phyloP scores from a whole-genome alignment of 805 yeast species.

The Kodamaea leandrae region DNA sequence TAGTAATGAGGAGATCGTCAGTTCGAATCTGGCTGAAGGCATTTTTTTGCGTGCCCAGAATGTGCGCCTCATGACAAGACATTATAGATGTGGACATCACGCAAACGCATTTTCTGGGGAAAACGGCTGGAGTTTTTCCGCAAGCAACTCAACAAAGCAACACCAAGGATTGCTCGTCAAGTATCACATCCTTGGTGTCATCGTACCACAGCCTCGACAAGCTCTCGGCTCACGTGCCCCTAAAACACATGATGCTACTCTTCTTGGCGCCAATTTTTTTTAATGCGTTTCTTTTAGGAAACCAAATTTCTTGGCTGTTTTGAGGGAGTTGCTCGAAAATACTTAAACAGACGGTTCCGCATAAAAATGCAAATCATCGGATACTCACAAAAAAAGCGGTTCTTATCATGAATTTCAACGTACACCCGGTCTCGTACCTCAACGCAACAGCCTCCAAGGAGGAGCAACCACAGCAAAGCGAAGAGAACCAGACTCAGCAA shows the following conservation, averaged over 20 bases:
- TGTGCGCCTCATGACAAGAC: not conserved
- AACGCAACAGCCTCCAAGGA: constrained; percentile 27
- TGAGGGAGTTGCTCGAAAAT: constrained; percentile 1
- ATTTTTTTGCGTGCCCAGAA: constrained; percentile 1
- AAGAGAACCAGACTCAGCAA: not conserved
- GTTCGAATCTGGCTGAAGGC: constrained; percentile 6
- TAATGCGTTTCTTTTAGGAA: constrained; percentile 6
- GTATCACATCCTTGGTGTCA: not conserved
- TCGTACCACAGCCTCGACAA: not conserved
- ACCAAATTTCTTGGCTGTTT: constrained; percentile 8
- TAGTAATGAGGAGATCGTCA: constrained; percentile 6
- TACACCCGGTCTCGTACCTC: constrained; percentile 45
- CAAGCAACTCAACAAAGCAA: no score
- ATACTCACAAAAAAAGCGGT: not conserved
- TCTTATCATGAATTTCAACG: constrained; percentile 35
- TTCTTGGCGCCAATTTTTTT: constrained; percentile 12
- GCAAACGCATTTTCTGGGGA: no score
- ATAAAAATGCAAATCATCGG: no score
- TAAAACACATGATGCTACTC: not conserved
- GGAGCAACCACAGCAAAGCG: not conserved
- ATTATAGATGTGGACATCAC: no score
- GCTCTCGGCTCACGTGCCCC: constrained; percentile 6
- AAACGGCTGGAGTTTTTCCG: no score
- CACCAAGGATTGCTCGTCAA: no score
- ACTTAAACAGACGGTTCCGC: constrained; percentile 3